These are phyloP conservation scores for Colletotrichum neosansevieriae DNA, from an alignment of 2,329 filamentous ascomycete genomes.

Conservation along the genomic window DNA sequence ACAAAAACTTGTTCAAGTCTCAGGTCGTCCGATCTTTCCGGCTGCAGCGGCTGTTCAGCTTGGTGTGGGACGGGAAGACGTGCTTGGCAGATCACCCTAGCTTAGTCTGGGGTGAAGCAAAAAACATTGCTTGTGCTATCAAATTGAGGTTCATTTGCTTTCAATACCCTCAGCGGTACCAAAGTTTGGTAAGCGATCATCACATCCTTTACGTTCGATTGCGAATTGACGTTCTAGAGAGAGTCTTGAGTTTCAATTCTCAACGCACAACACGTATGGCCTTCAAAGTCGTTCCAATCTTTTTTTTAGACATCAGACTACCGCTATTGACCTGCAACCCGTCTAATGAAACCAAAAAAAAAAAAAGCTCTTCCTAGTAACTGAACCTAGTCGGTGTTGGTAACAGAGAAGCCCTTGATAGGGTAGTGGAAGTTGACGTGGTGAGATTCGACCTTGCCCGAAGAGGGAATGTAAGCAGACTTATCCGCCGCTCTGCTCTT, in stretches of 20 bases:
- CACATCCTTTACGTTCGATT: background rate
- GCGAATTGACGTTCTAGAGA: no score
- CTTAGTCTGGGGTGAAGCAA: no score
- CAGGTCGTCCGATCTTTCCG: constrained; percentile 14
- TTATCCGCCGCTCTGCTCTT: constrained; percentile 33
- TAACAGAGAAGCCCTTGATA: constrained; percentile 33
- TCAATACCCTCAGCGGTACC: no score
- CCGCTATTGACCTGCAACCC: background rate
- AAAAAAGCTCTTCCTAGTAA: background rate
- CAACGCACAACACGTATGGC: background rate
- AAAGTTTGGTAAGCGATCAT: background rate
- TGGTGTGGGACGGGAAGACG: background rate
- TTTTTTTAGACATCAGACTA: background rate
- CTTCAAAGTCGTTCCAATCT: background rate
- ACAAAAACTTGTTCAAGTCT: background rate
- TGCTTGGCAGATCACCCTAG: background rate
- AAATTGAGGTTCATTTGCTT: background rate
- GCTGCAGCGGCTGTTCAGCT: background rate
- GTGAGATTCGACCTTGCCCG: constrained; percentile 23
- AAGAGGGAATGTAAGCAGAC: constrained; percentile 23
- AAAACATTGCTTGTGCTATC: no score
- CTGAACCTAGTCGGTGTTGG: constrained; percentile 22
- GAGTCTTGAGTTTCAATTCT: background rate
- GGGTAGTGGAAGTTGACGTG: constrained; percentile 37
- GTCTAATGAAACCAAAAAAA: background rate